These are phyloP conservation scores for Eucalyptus curtisii DNA, from an alignment of 345 rosid genomes.

Conservation along the genomic window DNA sequence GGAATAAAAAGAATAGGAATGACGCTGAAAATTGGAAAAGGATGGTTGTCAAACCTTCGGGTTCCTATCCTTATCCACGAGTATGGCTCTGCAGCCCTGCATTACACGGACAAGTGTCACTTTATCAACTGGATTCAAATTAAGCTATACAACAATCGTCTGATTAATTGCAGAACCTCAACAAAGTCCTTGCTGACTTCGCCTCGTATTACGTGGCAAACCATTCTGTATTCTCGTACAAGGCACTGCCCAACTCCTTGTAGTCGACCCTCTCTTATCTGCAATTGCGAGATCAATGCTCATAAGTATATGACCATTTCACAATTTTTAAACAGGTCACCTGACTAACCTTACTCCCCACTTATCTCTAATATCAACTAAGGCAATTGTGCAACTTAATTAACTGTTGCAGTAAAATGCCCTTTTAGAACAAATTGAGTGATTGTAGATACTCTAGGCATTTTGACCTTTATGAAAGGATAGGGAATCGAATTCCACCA, in stretches of 20 bases:
- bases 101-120: neutral
- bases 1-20: neutral
- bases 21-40: neutral
- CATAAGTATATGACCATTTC: neutral
- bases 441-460: neutral
- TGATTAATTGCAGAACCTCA: conserved; percentile 38
- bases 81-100: conserved; percentile 93
- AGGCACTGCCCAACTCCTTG: conserved; percentile 84
- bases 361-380: neutral
- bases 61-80: conserved; percentile 74
- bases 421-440: neutral
- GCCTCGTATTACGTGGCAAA: conserved; percentile 70
- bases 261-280: conserved; percentile 88
- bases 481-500: neutral
- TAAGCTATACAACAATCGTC: neutral
- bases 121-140: neutral
- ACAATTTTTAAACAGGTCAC: neutral
- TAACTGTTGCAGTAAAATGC: neutral
- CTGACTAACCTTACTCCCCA: neutral
- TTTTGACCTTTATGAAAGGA: neutral
- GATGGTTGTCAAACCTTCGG: conserved; percentile 40
- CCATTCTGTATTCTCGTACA: conserved; percentile 77
- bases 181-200: conserved; percentile 78
- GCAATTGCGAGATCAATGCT: neutral
- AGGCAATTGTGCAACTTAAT: neutral